These are phyloP conservation scores for Talinum fruticosum DNA, from an alignment of 148 eudicot species.

Conservation along the genomic window DNA sequence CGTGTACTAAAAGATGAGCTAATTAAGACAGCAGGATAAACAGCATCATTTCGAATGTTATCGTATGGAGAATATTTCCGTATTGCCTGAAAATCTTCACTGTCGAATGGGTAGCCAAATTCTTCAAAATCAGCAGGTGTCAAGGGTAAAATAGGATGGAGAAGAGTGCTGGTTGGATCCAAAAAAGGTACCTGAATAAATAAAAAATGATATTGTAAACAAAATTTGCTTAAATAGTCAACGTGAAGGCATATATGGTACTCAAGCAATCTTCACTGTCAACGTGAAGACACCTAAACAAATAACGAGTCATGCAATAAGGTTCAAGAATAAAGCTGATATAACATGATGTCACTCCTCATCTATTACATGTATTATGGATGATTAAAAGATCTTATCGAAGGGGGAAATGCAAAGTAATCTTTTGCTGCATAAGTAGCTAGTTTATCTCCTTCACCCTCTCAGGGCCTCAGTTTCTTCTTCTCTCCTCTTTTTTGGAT, in stretches of 20 bases:
- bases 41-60: slow-evolving; percentile 57
- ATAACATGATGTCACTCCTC: neutral
- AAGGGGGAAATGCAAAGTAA: no score
- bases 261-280: neutral
- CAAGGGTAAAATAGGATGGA: slow-evolving; percentile 71
- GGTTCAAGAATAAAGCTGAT: neutral
- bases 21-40: slow-evolving; percentile 74
- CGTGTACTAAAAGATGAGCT: slow-evolving; percentile 80
- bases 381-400: neutral
- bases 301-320: neutral
- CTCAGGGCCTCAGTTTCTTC: no score
- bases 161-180: slow-evolving; percentile 81
- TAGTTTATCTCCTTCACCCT: no score
- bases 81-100: slow-evolving; percentile 73
- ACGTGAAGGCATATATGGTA: neutral
- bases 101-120: slow-evolving; percentile 82
- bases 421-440: no score
- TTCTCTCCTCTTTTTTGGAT: neutral
- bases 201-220: neutral
- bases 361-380: neutral
- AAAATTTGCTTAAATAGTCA: neutral
- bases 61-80: slow-evolving; percentile 82
- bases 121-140: slow-evolving; percentile 81
- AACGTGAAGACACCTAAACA: neutral
- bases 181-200: slow-evolving; percentile 76